Evolutionary conservation across 805 yeast genomes (phyloP), one percentile per base, ranked within the genome.

Genomic region (Myxozyma nipponensis): DNA sequence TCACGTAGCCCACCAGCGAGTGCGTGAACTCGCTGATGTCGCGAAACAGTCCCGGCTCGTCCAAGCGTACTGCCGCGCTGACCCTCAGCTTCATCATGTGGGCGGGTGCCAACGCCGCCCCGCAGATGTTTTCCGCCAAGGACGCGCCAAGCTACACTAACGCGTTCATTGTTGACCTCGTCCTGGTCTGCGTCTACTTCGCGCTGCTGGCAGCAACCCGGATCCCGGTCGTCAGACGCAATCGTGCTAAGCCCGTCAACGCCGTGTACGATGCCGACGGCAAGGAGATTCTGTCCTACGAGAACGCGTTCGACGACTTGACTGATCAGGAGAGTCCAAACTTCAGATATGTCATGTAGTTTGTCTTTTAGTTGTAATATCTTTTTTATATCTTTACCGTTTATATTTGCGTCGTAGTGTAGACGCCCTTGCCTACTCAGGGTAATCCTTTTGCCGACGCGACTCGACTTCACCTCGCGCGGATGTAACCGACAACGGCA

Each of bases 41-140:
- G 15, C n/a, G 43, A 7, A 67, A 66, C 39, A 62, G 64, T 24
- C 65, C 66, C 4, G 71, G 71, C 18, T 60, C 58, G 42, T 64
- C 61, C 10, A 57, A 57, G 46, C 44, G 50, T 44, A n/a, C 53
- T 1, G 28, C 23, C 32, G 49, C 53, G 21, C 37, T 49, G 28
- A 39, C 53, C 2, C 44, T 49, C 44, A 49, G 38, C 35, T 49
- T 49, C 21, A 39, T 49, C 34, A 50, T 44, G 7, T 49, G 53
- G 53, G 53, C 53, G 1, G 77, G 79, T 34, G 86, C 86, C 13
- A 81, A 83, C 63, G 69, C 83, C 30, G 76, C 80, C 44, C 85
- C 87, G 2, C 84, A 81, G 58, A 67, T 79, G 56, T 81, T 82
- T 65, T 74, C 77, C 52, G 71, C 72, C 0, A 59, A 69, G n/a